Evolutionary conservation across 495 filamentous ascomycete genomes (phyloP), one percentile per base, ranked within the genome.

Genomic region (Cercophora scortea): DNA sequence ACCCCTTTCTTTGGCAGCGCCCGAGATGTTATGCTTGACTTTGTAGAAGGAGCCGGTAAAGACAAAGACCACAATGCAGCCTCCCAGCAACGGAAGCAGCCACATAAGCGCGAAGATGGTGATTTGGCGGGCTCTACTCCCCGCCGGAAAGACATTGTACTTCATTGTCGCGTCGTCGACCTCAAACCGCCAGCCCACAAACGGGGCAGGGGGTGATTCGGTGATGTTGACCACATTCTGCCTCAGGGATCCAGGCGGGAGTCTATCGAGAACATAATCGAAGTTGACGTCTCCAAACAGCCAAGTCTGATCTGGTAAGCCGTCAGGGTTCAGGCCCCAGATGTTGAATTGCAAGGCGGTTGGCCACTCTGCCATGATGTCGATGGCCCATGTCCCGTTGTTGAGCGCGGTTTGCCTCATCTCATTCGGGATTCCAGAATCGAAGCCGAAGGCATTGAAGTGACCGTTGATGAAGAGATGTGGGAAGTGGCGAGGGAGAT

Each of bases 391-490:
- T 17, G 67, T 58, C 7, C 80, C 79, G 54, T 78, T 73, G 0
- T 57, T 60, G 25, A 5, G 5, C 0, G 60, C 62, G 18, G 47
- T 10, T 7, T 52, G 68, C 47, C 78, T 71, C 16, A 69, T 62
- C 56, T 82, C 72, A 18, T 70, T 56, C 52, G 82, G 82, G 15
- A 85, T 54, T 0, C 84, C 84, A 8, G 75, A 71, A 65, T 87
- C 84, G 59, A 78, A 86, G 34, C 84, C 82, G 46, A 79, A 87
- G 42, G 80, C 67, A 53, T 87, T 87, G 61, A 79, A 87, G 4
- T 74, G 69, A 0, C 84, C 84, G 39, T 86, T 78, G 49, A 82
- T 72, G 57, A 79, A 86, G 2, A 87, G 58, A 60, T 87, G 82
- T 7, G 84, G 84, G 53, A 81, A 87, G 3, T 82, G 79, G 16